Percentiles rank a stretch among this genome's conserved stretches.
Evolutionary conservation across 2,329 filamentous ascomycete genomes (phyloP).

Genomic region (Aspergillus arachidicola): DNA sequence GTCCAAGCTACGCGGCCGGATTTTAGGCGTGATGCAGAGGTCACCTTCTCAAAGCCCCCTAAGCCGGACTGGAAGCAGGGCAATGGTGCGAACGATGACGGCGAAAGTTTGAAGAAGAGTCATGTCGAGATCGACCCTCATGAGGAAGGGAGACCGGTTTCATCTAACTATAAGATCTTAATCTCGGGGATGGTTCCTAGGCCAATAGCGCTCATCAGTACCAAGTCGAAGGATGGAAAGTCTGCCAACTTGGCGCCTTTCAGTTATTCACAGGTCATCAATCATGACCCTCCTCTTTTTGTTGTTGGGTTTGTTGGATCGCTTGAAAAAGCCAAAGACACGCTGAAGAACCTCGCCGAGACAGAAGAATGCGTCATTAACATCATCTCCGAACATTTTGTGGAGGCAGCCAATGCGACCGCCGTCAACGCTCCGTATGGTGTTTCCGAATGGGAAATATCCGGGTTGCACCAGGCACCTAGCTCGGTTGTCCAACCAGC

Average conservation of each 20-base stretch:
- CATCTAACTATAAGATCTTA: constrained; percentile 87
- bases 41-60: constrained; percentile 44
- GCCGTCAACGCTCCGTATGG: constrained; percentile 77
- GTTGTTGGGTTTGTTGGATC: constrained; percentile 63
- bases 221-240: constrained; percentile 62
- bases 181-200: constrained; percentile 82
- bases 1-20: constrained; percentile 47
- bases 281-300: constrained; percentile 86
- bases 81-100: constrained; percentile 47
- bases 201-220: constrained; percentile 70
- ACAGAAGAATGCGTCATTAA: constrained; percentile 80
- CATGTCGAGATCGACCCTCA: constrained; percentile 84
- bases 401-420: constrained; percentile 86
- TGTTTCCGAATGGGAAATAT: constrained; percentile 75
- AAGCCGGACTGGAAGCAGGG: constrained; percentile 47
- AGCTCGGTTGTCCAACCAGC: constrained; percentile 68
- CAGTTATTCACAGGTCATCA: constrained; percentile 80
- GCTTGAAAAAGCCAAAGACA: constrained; percentile 71
- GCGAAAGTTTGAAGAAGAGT: constrained; percentile 52
- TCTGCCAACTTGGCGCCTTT: constrained; percentile 82
- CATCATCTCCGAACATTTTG: constrained; percentile 79
- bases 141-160: constrained; percentile 65
- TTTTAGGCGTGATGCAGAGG: constrained; percentile 36
- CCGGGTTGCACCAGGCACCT: constrained; percentile 71
- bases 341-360: constrained; percentile 68